Base-by-base conservation (phyloP, 2,329 filamentous ascomycete genomes). In the Cladophialophora exuberans region DNA sequence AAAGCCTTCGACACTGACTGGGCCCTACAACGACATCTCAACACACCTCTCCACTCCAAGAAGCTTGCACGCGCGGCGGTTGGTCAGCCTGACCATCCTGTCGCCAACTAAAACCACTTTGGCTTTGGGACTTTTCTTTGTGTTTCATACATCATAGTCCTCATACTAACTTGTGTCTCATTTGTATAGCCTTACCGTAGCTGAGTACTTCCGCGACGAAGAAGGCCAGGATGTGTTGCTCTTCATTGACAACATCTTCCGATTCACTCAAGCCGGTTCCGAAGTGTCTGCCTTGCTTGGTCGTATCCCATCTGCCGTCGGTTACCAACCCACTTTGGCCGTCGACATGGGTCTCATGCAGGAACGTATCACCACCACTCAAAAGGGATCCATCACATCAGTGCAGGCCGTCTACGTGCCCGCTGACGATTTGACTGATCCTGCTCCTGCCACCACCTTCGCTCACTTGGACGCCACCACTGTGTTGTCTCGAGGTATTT, bases 241-340 rank as follows among this genome's bases (percentile, higher is more conserved):
- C 78, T 97, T 97, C 85, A 97, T 97, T 78, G 94, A 99, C 88
- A 99, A 99, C 86, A 97, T 99, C 81, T 97, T 97, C 90, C 89
- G 94, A 74, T 97, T 97, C 86, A 97, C 93, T 66, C 93, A 97
- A 83, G 94, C 94, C 77, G 94, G 94, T 92, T 97, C 94, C 72
- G 94, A 99, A 83, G 94, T 99, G 86, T 97, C 93, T 83, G 94
- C 94, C 73, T 86, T 99, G 76, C 85, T 99, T 66, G 94, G 94
- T 84, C 93, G 94, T 91, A 99, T 99, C 72, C 94, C 94, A 79
- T 99, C 94, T 84, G 94, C 94, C 76, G 94, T 99, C 88, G 94
- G 94, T 88, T 99, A 99, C 86, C 94, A 97, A 80, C 92, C 92
- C 74, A 97, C 92, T 69, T 90, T 97, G 72, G 92, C 92, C 81